Percentiles rank a stretch among this genome's conserved stretches.
Conservation (phyloP, 75 land plant genomes). For the Selaginella tamariscina region DNA sequence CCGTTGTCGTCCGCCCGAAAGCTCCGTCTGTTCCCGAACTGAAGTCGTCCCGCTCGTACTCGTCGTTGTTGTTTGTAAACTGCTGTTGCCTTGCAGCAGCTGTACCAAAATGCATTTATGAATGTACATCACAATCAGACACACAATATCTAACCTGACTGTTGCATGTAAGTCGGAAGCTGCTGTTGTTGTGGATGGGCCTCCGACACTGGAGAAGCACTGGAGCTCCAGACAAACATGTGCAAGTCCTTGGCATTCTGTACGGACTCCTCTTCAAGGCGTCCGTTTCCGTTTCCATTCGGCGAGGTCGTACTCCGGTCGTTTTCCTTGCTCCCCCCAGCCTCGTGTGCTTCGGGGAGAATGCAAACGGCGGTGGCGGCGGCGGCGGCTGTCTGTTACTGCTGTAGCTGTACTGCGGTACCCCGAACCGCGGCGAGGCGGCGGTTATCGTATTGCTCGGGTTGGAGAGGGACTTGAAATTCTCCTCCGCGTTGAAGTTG, state of each 20-base stretch:
- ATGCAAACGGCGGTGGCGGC: neutral
- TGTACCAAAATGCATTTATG: too few species aligned
- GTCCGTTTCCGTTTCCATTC: too few species aligned
- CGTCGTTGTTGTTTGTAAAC: constrained; percentile 1
- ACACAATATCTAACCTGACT: too few species aligned
- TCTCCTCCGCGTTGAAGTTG: constrained; percentile 74
- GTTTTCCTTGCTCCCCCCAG: too few species aligned
- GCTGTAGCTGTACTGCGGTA: neutral
- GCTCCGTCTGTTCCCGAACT: constrained; percentile 44
- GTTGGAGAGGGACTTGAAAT: neutral
- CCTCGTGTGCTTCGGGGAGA: neutral
- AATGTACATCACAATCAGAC: too few species aligned
- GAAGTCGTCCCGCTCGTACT: constrained; percentile 46
- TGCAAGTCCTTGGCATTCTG: constrained; percentile 80
- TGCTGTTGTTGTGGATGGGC: constrained; percentile 17
- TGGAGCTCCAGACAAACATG: constrained; percentile 99
- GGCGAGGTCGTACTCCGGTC: too few species aligned
- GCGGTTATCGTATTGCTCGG: too few species aligned
- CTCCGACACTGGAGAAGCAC: constrained; percentile 94
- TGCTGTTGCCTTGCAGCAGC: too few species aligned
- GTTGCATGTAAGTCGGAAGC: too few species aligned
- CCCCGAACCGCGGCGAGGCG: neutral
- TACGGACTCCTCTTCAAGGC: too few species aligned
- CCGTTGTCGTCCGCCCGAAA: constrained; percentile 33
- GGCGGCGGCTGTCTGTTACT: neutral